Evolutionary conservation across 2,329 filamentous ascomycete genomes (phyloP), one percentile per base, ranked within the genome.

Genomic region (Scopulariopsis brevicaulis): DNA sequence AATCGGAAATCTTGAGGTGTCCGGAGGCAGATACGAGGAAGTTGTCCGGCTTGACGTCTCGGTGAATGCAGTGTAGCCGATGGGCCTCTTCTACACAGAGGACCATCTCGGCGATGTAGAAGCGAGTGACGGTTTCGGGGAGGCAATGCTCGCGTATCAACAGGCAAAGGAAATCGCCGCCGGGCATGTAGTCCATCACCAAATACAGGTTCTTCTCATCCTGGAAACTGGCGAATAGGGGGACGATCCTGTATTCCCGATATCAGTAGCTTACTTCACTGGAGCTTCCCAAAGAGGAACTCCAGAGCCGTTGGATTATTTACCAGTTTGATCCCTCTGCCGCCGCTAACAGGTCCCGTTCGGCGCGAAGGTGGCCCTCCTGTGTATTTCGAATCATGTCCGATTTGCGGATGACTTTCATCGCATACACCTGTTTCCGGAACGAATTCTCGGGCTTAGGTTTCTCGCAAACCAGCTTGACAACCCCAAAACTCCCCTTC

Each of bases 181-280:
- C 94, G 2, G 95, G 87, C 90, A 96, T 96, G 68, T 96, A 99
- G 60, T 97, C 92, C 91, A 97, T 96, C 56, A 96, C 88, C 6
- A 99, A 82, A 65, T 97, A 97, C 6, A 99, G 77, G 64, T 89
- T 90, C 50, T 82, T 80, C 40, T 81, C 75, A 68, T 97, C 94
- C 69, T 97, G 90, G 63, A 97, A 97, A 66, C 90, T 94, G 55
- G 89, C 80, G 55, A 96, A 81, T 40, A 99, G 75, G 1, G 92
- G 89, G 2, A 97, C 89, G 53, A 96, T 85, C 93, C 83, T 86
- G 54, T 2, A 55, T 1, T 51, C 14, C 7, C 11, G 8, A 11
- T 22, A 20, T 50, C 24, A 50, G n/a, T 20, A 50, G 11, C 46
- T 50, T 50, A 14, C 32, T 46, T 46, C 34, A 63, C 53, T 62